Percentiles rank a stretch among this genome's conserved stretches.
Evolutionary conservation across 257 asterid genomes (phyloP).

Genomic region (Nicotiana tomentosiformis): DNA sequence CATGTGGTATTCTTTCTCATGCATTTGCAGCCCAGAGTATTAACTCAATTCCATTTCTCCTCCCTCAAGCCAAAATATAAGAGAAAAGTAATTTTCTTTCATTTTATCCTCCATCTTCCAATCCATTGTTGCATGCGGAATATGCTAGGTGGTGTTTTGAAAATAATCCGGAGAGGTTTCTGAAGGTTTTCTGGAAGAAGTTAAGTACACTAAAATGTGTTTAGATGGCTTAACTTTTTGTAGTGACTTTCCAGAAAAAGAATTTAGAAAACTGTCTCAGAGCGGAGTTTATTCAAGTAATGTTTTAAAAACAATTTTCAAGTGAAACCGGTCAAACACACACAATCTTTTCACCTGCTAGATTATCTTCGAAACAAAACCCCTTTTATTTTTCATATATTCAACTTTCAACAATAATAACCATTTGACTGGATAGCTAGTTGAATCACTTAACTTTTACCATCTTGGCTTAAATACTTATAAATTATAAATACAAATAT

Average conservation of each 20-base stretch:
- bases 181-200: not conserved
- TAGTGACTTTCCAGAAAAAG: not conserved
- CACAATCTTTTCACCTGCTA: not conserved
- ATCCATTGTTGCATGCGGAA: not conserved
- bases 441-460: not conserved
- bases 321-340: not conserved
- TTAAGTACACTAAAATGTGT: not conserved
- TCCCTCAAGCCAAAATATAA: not conserved
- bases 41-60: not conserved
- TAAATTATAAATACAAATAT: not conserved
- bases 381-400: not conserved
- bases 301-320: not conserved
- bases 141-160: not conserved
- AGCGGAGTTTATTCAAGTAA: not conserved
- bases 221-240: not conserved
- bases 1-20: not conserved
- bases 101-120: not conserved
- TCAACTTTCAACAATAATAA: not conserved
- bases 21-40: not conserved
- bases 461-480: not conserved
- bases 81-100: not conserved
- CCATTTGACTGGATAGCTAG: not conserved
- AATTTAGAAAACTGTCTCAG: not conserved
- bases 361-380: not conserved
- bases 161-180: not conserved